A percentile compares a stretch with the other conserved stretches of the same genome.
These are phyloP conservation scores for Aspergillus persii DNA, from an alignment of 2,329 filamentous ascomycete genomes.

Conservation along the genomic window DNA sequence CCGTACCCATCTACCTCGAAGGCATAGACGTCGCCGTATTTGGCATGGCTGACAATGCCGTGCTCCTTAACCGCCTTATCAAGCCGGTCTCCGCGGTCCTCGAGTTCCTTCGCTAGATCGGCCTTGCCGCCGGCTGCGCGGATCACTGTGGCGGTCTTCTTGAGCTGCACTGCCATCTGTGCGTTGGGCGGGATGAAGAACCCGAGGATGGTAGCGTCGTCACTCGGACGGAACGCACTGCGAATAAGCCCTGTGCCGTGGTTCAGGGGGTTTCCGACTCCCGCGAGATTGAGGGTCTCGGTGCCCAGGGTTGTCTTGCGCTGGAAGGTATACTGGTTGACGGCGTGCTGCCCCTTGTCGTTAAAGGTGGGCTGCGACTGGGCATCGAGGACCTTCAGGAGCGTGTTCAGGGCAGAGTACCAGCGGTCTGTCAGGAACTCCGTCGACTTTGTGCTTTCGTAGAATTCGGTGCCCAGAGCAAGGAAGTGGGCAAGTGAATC, in stretches of 20 bases:
- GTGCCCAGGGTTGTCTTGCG: conserved; percentile 77
- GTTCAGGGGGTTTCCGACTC: conserved; percentile 88
- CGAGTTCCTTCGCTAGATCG: conserved; percentile 48
- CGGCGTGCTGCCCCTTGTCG: conserved; percentile 61
- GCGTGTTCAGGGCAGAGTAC: conserved; percentile 70
- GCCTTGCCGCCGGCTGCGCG: conserved; percentile 55
- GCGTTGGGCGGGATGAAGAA: conserved; percentile 96
- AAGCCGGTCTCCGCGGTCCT: conserved; percentile 63
- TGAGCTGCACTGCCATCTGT: conserved; percentile 89
- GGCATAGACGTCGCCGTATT: conserved; percentile 60
- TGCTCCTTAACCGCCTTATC: conserved; percentile 78
- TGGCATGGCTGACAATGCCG: conserved; percentile 59
- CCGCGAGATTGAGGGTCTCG: conserved; percentile 79
- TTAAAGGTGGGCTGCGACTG: conserved; percentile 83
- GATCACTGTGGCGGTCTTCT: conserved; percentile 70
- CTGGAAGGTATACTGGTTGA: conserved; percentile 85
- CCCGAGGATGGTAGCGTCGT: conserved; percentile 90
- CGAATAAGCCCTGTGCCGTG: conserved; percentile 79
- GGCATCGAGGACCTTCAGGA: conserved; percentile 71
- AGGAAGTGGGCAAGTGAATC: conserved; percentile 94
- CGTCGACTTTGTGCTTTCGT: conserved; percentile 72
- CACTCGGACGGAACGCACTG: conserved; percentile 89
- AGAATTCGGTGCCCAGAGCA: conserved; percentile 79
- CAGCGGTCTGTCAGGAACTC: conserved; percentile 78
- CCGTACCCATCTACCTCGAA: conserved; percentile 66